Evolutionary conservation across 805 yeast species (phyloP), one percentile per base, ranked within the genome.

Genomic region (Cyberlindnera suaveolens): DNA sequence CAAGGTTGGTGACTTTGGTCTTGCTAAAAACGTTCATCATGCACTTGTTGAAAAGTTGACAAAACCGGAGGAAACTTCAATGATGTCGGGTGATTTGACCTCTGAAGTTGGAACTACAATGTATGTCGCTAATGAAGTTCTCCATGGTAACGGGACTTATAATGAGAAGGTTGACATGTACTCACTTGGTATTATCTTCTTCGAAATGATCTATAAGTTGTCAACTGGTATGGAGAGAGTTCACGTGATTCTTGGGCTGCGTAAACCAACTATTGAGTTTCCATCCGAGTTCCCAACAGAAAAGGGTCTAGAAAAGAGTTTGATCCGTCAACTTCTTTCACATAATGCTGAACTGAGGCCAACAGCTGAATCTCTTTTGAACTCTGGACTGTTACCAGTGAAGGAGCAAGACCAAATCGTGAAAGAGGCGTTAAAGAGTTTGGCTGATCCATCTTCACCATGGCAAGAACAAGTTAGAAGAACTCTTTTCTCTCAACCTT

Each of bases 161-260:
- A 82, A 91, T 58, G 96, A 86, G 50, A 93, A 93, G 53, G 95
- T 93, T 32, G 99, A 93, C 61, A 82, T 93, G 85, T 93, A 89
- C 60, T 89, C 99, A 0, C 65, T 93, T 34, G 99, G 99, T 3
- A 79, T 93, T 31, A 93, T 93, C 1, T 88, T 93, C 58, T 93
- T 93, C 61, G 99, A 93, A 60, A 93, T 93, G 99, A 76, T 88
- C 26, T 88, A 81, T 59, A 72, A 82, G 1, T 71, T 91, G 54
- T 71, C 72, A n/a, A 93, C 99, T 0, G 90, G 88, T 2, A 93
- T 93, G 97, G 99, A 93, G 60, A 72, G 99, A 41, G 88, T 84
- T 10, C 71, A 74, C 38, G 85, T 80, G 7, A 64, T 93, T n/a
- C 75, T 79, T 46, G 69, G 74, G 19, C 62, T 91, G 42, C 69